Conservation (phyloP, 2,329 filamentous ascomycete species). For the Exophiala sideris region DNA sequence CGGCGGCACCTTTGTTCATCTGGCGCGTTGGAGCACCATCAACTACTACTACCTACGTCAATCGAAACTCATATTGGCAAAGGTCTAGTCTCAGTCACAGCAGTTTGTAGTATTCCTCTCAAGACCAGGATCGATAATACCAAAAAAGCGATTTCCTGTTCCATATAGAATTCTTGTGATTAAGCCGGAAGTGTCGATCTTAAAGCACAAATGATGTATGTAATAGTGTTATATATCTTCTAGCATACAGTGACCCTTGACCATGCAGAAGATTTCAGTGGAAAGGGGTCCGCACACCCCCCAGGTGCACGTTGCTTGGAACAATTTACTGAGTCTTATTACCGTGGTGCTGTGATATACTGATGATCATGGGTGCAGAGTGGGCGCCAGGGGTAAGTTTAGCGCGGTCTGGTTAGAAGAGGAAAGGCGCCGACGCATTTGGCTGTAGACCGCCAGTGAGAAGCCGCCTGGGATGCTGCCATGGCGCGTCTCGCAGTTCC, state of each 20-base stretch:
- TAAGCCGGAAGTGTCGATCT: too few species aligned
- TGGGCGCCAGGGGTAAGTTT: constrained; percentile 7
- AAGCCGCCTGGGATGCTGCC: background rate
- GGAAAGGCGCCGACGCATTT: constrained; percentile 9
- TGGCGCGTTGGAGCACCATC: constrained; percentile 16
- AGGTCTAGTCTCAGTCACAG: background rate
- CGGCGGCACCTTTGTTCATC: constrained; percentile 4
- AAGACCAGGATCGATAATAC: background rate
- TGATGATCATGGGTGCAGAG: too few species aligned
- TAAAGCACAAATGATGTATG: background rate
- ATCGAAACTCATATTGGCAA: background rate
- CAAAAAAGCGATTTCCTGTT: background rate
- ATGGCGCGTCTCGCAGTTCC: background rate
- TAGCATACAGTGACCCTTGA: constrained; percentile 7
- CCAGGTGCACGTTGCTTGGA: background rate
- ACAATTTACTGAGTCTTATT: background rate
- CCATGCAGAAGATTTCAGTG: constrained; percentile 9
- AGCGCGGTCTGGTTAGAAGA: constrained; percentile 11
- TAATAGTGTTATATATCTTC: background rate
- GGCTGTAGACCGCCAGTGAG: background rate
- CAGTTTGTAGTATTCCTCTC: background rate
- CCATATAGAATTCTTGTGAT: background rate
- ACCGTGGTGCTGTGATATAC: too few species aligned
- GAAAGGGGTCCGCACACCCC: background rate
- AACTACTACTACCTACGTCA: constrained; percentile 9